Evolutionary conservation across 192 early-diverging fungal genomes (phyloP).

Genomic region (Dimargaris xerosporica): DNA sequence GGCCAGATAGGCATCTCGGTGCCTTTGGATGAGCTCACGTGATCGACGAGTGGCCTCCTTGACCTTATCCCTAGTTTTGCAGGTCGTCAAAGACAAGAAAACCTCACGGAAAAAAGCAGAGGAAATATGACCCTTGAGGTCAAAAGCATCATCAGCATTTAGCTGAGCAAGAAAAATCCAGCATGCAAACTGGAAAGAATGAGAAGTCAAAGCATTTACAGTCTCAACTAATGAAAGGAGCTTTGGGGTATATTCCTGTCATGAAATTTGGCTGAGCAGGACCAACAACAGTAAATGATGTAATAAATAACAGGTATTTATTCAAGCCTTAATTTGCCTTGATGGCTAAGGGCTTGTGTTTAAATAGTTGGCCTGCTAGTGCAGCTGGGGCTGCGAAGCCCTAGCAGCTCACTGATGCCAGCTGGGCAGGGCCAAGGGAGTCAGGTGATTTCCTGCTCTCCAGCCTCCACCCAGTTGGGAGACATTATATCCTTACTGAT

Average conservation of each 20-base stretch:
- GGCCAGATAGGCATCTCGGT: background rate
- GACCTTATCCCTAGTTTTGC: background rate
- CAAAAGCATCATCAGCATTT: background rate
- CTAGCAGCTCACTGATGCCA: no score
- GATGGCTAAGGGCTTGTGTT: no score
- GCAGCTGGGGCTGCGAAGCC: no score
- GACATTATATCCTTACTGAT: no score
- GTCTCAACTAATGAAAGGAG: background rate
- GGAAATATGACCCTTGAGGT: background rate
- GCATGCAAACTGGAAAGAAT: conserved; percentile 8
- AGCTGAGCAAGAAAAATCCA: conserved; percentile 7
- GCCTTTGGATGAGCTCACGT: background rate
- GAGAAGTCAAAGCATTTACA: background rate
- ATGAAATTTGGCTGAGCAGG: no score
- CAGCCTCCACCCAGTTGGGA: no score
- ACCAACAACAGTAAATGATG: background rate
- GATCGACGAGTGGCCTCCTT: background rate
- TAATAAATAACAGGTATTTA: background rate
- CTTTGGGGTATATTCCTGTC: background rate
- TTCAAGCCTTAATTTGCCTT: no score
- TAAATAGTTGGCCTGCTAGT: no score
- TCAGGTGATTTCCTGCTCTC: no score
- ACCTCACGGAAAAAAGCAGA: background rate
- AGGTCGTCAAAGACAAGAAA: background rate
- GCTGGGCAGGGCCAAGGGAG: no score